Evolutionary conservation across 2,329 filamentous ascomycete genomes (phyloP).

Genomic region (Exophiala aquamarina): DNA sequence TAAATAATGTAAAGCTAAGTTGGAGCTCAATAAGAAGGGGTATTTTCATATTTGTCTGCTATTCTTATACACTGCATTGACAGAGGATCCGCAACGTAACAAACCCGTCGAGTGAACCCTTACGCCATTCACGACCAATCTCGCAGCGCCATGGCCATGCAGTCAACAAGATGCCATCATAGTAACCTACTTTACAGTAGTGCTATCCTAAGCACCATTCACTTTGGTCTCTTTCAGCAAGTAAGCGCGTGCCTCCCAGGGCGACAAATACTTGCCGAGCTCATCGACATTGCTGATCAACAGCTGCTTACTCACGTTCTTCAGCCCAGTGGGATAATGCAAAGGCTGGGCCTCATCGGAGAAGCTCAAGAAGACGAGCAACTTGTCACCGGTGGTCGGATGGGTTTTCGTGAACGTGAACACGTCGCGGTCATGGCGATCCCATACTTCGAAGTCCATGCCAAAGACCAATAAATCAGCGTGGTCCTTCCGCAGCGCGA

Average conservation of each 20-base stretch:
- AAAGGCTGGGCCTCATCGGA: conserved; percentile 25
- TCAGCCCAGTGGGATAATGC: conserved; percentile 21
- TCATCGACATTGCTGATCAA: conserved; percentile 24
- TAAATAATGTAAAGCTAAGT: too few relatives aligned
- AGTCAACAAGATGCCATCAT: background rate
- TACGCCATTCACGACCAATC: too few relatives aligned
- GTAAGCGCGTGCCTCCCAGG: conserved; percentile 29
- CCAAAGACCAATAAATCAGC: conserved; percentile 68
- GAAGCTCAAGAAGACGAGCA: conserved; percentile 27
- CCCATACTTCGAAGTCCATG: conserved; percentile 55
- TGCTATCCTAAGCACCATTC: conserved; percentile 13
- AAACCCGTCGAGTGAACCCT: too few relatives aligned
- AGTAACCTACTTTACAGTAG: too few relatives aligned
- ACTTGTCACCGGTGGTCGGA: conserved; percentile 12
- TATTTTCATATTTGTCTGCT: too few relatives aligned
- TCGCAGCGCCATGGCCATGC: background rate
- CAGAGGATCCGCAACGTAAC: too few relatives aligned
- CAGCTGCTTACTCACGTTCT: conserved; percentile 17
- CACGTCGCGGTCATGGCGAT: conserved; percentile 50
- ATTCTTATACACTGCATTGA: too few relatives aligned
- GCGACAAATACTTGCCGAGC: conserved; percentile 21
- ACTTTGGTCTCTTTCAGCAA: conserved; percentile 14
- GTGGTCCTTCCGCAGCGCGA: conserved; percentile 61
- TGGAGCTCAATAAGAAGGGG: too few relatives aligned
- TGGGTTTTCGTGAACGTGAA: conserved; percentile 57